These are phyloP conservation scores for Ophiostoma tasmaniense DNA, from an alignment of 2,329 filamentous ascomycete species.

Conservation along the genomic window DNA sequence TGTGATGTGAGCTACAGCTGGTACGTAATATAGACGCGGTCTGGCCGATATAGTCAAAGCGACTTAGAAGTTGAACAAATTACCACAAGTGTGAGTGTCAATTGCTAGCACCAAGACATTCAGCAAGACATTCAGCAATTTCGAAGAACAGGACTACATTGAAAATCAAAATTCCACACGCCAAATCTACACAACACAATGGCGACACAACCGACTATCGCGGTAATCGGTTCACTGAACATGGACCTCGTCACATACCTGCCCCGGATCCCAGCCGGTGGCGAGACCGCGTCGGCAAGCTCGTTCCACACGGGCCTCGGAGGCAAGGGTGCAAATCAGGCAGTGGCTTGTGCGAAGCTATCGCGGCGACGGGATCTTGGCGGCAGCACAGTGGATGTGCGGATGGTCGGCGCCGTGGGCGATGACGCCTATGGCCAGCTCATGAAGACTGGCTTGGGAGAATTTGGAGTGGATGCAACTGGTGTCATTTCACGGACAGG, in stretches of 20 bases:
- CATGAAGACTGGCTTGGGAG: slow-evolving; percentile 49
- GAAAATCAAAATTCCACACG: no score
- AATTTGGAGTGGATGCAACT: slow-evolving; percentile 53
- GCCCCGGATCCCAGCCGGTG: slow-evolving; percentile 69
- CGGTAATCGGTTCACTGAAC: slow-evolving; percentile 87
- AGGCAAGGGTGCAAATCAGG: slow-evolving; percentile 94
- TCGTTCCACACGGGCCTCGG: slow-evolving; percentile 74
- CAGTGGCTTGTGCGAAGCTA: slow-evolving; percentile 76
- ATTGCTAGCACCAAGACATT: not conserved
- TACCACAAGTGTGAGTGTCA: not conserved
- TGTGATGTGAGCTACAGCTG: not conserved
- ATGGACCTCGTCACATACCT: slow-evolving; percentile 88
- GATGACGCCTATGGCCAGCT: slow-evolving; percentile 55
- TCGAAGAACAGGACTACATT: no score
- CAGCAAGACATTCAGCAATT: no score
- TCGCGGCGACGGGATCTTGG: slow-evolving; percentile 45
- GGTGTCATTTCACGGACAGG: slow-evolving; percentile 38
- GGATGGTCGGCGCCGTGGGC: slow-evolving; percentile 72
- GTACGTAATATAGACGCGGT: not conserved
- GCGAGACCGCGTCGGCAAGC: slow-evolving; percentile 77
- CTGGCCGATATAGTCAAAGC: not conserved
- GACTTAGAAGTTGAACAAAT: not conserved
- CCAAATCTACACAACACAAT: no score
- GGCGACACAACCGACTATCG: slow-evolving; percentile 46
- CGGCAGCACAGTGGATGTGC: slow-evolving; percentile 36